These are phyloP conservation scores for Ananas comosus DNA, from an alignment of 176 grass and related monocot genomes.

Conservation along the genomic window DNA sequence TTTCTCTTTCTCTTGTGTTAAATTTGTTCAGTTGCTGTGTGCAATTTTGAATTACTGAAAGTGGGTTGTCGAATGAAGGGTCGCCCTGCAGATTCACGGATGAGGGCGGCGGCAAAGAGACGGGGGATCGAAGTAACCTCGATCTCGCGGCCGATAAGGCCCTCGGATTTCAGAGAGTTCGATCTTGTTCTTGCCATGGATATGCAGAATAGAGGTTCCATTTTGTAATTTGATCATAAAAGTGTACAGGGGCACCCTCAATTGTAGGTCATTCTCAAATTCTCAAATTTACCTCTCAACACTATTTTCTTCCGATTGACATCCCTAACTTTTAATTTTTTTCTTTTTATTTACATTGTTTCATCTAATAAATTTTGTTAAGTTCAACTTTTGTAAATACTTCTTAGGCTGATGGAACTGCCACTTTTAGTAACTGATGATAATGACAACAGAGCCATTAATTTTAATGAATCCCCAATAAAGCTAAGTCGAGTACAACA, in stretches of 20 bases:
- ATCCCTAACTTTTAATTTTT: background rate
- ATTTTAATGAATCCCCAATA: too few relatives aligned
- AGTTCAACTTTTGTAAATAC: background rate
- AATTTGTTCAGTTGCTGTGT: background rate
- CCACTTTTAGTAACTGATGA: too few relatives aligned
- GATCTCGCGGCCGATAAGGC: conserved; percentile 69
- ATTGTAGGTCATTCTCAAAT: too few relatives aligned
- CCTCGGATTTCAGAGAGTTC: conserved; percentile 80
- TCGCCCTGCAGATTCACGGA: conserved; percentile 71
- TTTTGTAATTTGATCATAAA: background rate
- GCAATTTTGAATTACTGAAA: background rate
- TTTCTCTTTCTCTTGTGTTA: conserved; percentile 3
- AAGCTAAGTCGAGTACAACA: too few relatives aligned
- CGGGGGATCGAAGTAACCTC: conserved; percentile 85
- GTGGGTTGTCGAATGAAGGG: conserved; percentile 30
- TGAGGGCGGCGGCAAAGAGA: conserved; percentile 74
- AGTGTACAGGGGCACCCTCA: background rate
- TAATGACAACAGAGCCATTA: too few relatives aligned
- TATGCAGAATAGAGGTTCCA: conserved; percentile 75
- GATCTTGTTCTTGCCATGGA: conserved; percentile 98
- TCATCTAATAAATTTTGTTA: conserved; percentile 2
- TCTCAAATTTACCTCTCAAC: too few relatives aligned
- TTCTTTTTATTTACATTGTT: background rate
- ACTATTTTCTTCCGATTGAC: background rate
- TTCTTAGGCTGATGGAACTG: too few relatives aligned